A percentile compares a stretch with the other conserved stretches of the same genome.
Evolutionary conservation across 2,329 filamentous ascomycete species (phyloP).

Genomic region (Scleromitrula shiraiana): DNA sequence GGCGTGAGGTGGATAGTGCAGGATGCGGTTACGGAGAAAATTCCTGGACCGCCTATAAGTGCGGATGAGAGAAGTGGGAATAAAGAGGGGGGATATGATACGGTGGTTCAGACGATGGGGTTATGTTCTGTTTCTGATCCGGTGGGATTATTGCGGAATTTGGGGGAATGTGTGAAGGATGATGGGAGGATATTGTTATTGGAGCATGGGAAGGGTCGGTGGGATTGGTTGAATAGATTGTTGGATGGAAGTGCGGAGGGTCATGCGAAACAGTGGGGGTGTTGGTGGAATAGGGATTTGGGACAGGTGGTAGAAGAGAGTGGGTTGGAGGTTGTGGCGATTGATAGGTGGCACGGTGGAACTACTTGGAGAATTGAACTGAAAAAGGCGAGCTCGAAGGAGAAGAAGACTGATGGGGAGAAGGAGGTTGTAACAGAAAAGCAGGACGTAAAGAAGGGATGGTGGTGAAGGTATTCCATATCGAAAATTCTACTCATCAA

Average conservation of each 20-base stretch:
- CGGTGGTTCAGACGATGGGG: constrained; percentile 56
- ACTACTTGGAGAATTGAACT: constrained; percentile 54
- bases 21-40: constrained; percentile 23
- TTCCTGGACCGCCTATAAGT: constrained; percentile 22
- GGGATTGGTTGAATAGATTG: constrained; percentile 45
- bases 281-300: constrained; percentile 63
- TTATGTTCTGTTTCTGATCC: constrained; percentile 55
- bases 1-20: constrained; percentile 34
- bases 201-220: constrained; percentile 53
- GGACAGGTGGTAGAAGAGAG: constrained; percentile 46
- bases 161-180: constrained; percentile 42
- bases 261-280: constrained; percentile 54
- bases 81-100: constrained; percentile 42
- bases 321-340: constrained; percentile 47
- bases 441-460: background rate
- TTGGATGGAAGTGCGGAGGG: constrained; percentile 46
- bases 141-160: constrained; percentile 42
- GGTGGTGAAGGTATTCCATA: background rate
- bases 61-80: constrained; percentile 21
- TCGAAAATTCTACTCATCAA: too few species aligned
- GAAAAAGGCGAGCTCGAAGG: constrained; percentile 21
- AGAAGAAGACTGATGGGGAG: background rate
- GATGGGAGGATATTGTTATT: constrained; percentile 53
- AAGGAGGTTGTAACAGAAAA: background rate
- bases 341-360: constrained; percentile 46